phyloP scores from a whole-genome alignment of 176 grass and related monocot genomes.

The Aegilops sharonensis region DNA sequence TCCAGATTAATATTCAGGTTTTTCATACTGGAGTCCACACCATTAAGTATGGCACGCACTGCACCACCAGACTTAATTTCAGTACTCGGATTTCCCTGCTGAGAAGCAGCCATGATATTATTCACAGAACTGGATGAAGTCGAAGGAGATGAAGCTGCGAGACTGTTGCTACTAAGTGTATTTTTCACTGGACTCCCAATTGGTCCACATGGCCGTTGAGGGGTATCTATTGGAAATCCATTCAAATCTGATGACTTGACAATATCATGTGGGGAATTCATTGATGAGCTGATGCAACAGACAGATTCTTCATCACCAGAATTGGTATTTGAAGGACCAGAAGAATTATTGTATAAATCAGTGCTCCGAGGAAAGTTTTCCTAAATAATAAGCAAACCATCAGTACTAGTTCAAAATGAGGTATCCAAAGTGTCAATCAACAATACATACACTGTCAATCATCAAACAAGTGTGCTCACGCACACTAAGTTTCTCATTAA shows the following conservation, averaged over 20 bases:
- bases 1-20: constrained; percentile 44
- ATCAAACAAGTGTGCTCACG: neutral
- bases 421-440: neutral
- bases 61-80: constrained; percentile 18
- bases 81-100: constrained; percentile 23
- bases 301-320: constrained; percentile 27
- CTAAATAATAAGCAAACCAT: constrained; percentile 43
- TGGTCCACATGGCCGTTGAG: constrained; percentile 18
- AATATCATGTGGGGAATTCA: constrained; percentile 40
- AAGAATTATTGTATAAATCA: constrained; percentile 53
- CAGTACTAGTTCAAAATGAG: constrained; percentile 5
- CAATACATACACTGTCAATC: constrained; percentile 1
- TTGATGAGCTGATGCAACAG: constrained; percentile 28
- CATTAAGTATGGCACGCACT: constrained; percentile 27
- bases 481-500: neutral
- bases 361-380: constrained; percentile 40
- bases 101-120: constrained; percentile 12
- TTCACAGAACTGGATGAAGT: constrained; percentile 38
- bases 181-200: constrained; percentile 29
- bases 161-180: constrained; percentile 18
- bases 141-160: neutral
- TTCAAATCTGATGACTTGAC: constrained; percentile 27
- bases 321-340: constrained; percentile 44
- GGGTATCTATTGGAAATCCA: constrained; percentile 14
- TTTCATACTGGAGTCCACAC: constrained; percentile 41